Evolutionary conservation across 164 flowering plant species (phyloP).

Genomic region (Sextonia rubra): DNA sequence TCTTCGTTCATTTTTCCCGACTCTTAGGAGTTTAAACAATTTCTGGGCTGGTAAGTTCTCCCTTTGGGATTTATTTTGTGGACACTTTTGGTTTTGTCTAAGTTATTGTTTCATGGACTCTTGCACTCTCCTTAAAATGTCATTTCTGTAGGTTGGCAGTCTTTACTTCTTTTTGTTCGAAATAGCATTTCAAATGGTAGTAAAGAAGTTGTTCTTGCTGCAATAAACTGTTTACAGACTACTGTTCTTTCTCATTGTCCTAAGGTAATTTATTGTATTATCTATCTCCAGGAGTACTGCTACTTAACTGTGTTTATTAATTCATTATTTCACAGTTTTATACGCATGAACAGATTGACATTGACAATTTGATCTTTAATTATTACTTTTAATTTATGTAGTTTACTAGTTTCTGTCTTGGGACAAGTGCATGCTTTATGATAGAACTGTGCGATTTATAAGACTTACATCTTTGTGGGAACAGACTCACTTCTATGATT

Average conservation of each 20-base stretch:
- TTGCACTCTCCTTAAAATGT: not conserved
- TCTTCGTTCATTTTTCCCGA: conserved; percentile 86
- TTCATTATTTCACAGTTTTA: no score
- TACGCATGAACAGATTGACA: no score
- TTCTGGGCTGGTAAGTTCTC: conserved; percentile 70
- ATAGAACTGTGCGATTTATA: not conserved
- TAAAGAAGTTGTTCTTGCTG: conserved; percentile 96
- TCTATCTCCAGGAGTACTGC: not conserved
- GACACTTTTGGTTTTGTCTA: conserved; percentile 4
- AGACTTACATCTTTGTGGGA: not conserved
- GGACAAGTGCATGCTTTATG: not conserved
- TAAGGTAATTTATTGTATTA: conserved; percentile 45
- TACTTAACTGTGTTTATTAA: no score
- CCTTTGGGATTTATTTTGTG: conserved; percentile 4
- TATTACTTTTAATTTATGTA: no score
- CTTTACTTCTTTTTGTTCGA: conserved; percentile 64
- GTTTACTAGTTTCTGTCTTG: no score
- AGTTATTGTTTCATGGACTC: not conserved
- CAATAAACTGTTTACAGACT: conserved; percentile 85
- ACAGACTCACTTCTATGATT: not conserved
- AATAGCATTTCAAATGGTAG: conserved; percentile 79
- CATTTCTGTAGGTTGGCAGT: conserved; percentile 77
- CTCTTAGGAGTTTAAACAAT: conserved; percentile 53
- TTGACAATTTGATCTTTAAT: no score
- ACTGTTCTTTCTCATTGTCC: conserved; percentile 73